Evolutionary conservation across 1,139 yeast species (phyloP).

Genomic region (Suhomyces ambrosiae): DNA sequence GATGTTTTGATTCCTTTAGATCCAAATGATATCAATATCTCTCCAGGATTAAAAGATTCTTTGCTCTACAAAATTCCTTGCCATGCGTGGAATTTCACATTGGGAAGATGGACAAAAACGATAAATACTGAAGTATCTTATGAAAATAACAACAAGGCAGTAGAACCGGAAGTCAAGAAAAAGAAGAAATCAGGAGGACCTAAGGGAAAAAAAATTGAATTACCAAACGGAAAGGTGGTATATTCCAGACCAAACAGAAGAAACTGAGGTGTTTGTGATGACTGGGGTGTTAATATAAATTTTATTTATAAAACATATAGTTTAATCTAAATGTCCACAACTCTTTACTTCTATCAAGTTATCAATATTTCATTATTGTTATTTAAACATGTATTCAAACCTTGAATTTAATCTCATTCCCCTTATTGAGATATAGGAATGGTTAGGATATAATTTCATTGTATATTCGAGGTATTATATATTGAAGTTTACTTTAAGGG

Average conservation of each 20-base stretch:
- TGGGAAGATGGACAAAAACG: slow-evolving; percentile 38
- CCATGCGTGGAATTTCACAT: slow-evolving; percentile 45
- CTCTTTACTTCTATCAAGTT: too few relatives aligned
- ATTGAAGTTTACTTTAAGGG: too few relatives aligned
- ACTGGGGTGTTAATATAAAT: too few relatives aligned
- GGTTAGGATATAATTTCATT: too few relatives aligned
- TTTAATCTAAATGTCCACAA: too few relatives aligned
- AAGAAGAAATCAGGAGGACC: slow-evolving; percentile 35
- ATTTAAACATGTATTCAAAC: too few relatives aligned
- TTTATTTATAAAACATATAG: too few relatives aligned
- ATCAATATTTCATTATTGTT: too few relatives aligned
- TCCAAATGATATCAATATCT: slow-evolving; percentile 40
- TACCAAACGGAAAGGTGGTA: slow-evolving; percentile 64
- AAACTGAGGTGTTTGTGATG: neutral
- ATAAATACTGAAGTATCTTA: slow-evolving; percentile 30
- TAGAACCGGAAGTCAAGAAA: slow-evolving; percentile 18
- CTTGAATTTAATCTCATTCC: too few relatives aligned
- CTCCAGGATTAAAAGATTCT: slow-evolving; percentile 57
- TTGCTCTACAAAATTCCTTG: slow-evolving; percentile 52
- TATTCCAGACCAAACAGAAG: slow-evolving; percentile 41
- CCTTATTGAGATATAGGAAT: too few relatives aligned
- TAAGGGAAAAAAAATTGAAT: slow-evolving; percentile 48
- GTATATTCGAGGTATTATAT: too few relatives aligned
- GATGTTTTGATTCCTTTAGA: slow-evolving; percentile 37
- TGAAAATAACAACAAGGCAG: slow-evolving; percentile 15